Evolutionary conservation across 306 rosid species (phyloP), one percentile per base, ranked within the genome.

Genomic region (Quercus cerris): DNA sequence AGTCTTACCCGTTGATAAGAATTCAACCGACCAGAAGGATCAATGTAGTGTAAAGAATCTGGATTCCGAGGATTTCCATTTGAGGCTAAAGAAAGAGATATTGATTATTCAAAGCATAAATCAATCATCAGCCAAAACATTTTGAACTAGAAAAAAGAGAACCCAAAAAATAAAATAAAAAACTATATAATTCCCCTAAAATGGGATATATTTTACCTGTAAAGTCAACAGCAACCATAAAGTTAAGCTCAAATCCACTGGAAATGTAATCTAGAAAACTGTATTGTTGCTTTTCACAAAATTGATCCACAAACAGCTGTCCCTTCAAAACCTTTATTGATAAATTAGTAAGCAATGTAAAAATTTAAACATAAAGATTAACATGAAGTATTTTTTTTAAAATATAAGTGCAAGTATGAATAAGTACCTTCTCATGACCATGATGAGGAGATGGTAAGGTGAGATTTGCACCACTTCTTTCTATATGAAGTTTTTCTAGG

Each of bases 151-250:
- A 17, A 49, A 46, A 46, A 49, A 49, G 54, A 49, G 5, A 12
- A 12, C 15, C 15, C 13, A 11, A 49, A 46, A 46, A 3, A 49
- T 10, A 49, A 49, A 10, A 49, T 49, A 49, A 10, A 49, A 49
- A 49, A 7, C 10, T 38, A 46, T 46, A 61, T 51, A 72, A 54
- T 28, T 58, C 30, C 5, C 18, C 1, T 3, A 69, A 51, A 70
- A 69, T 22, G 64, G 62, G 25, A 20, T 56, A 14, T 51, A 52
- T 49, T 51, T 19, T 82, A 95, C 99, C 94, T 0, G 96, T 95
- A 88, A 95, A 91, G 76, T 95, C 99, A 18, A 95, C 86, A 3
- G 96, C 98, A 67, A 95, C 98, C 99, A 93, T 93, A 80, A 91
- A 95, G 83, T 93, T 95, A 20, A 95, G 90, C 86, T 91, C 92